Evolutionary conservation across 805 yeast genomes (phyloP).

Genomic region (Saccharomycopsis sp.): DNA sequence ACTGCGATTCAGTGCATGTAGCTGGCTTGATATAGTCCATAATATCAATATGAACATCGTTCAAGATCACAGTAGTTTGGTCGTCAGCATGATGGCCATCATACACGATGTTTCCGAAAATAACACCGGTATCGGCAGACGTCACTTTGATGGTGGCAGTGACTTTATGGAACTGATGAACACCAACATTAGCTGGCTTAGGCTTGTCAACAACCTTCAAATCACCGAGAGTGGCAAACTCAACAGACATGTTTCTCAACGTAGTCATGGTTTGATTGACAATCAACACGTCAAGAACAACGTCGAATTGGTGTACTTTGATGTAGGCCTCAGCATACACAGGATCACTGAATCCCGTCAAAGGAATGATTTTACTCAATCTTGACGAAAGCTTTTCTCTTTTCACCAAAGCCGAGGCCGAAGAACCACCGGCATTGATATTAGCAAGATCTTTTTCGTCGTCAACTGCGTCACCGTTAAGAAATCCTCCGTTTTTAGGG

Average conservation of each 20-base stretch:
- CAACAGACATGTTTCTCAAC: conserved; percentile 83
- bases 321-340: conserved; percentile 97
- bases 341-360: conserved; percentile 98
- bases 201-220: conserved; percentile 92
- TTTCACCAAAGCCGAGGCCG: conserved; percentile 28
- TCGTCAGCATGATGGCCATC: conserved; percentile 94
- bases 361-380: conserved; percentile 80
- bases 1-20: conserved; percentile 77
- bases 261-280: conserved; percentile 94
- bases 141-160: conserved; percentile 90
- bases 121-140: conserved; percentile 96
- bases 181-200: conserved; percentile 81
- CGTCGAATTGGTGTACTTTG: conserved; percentile 94
- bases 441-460: conserved; percentile 28
- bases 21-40: conserved; percentile 98
- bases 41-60: conserved; percentile 91
- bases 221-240: conserved; percentile 94
- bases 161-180: conserved; percentile 92
- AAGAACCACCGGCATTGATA: conserved; percentile 15
- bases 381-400: conserved; percentile 65
- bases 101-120: conserved; percentile 93
- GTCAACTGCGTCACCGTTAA: conserved; percentile 34
- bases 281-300: conserved; percentile 83
- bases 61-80: conserved; percentile 81
- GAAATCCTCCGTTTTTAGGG: conserved; percentile 30